These are phyloP conservation scores for Colletotrichum salicis DNA, from an alignment of 2,329 filamentous ascomycete species.

Conservation along the genomic window DNA sequence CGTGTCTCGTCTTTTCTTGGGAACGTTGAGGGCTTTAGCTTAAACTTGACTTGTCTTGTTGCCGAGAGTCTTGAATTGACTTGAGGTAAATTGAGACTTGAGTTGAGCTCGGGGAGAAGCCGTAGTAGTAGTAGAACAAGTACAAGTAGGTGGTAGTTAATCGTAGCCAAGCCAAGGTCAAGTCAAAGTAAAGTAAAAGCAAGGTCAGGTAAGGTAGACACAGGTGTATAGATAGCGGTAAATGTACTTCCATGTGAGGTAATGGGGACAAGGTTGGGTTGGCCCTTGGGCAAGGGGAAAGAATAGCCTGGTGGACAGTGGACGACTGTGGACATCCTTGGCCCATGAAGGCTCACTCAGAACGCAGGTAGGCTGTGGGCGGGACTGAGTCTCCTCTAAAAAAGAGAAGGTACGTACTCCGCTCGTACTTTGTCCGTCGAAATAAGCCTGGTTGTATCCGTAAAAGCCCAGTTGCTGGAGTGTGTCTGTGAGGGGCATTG, in stretches of 20 bases:
- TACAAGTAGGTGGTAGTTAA: background rate
- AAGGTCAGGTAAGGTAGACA: slow-evolving; percentile 4
- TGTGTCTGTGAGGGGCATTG: slow-evolving; percentile 14
- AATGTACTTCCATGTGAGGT: background rate
- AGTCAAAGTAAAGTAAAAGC: background rate
- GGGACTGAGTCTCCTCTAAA: background rate
- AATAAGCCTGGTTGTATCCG: background rate
- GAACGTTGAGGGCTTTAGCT: background rate
- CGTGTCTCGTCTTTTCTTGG: background rate
- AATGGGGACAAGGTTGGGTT: slow-evolving; percentile 4
- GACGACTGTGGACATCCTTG: background rate
- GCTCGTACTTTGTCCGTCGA: background rate
- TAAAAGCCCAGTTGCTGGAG: background rate
- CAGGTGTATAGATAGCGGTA: background rate
- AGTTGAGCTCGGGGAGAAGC: background rate
- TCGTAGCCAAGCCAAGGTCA: background rate
- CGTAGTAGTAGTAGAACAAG: background rate
- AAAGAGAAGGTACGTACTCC: slow-evolving; percentile 13
- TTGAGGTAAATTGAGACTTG: background rate
- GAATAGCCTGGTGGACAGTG: slow-evolving; percentile 11
- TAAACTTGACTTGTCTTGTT: background rate
- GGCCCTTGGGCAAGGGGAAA: background rate
- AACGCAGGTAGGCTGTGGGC: background rate
- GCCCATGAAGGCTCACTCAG: too few relatives aligned
- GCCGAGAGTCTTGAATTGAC: background rate